These are phyloP conservation scores for Coniochaeta ligniaria DNA, from an alignment of 2,329 filamentous ascomycete species.

Conservation along the genomic window DNA sequence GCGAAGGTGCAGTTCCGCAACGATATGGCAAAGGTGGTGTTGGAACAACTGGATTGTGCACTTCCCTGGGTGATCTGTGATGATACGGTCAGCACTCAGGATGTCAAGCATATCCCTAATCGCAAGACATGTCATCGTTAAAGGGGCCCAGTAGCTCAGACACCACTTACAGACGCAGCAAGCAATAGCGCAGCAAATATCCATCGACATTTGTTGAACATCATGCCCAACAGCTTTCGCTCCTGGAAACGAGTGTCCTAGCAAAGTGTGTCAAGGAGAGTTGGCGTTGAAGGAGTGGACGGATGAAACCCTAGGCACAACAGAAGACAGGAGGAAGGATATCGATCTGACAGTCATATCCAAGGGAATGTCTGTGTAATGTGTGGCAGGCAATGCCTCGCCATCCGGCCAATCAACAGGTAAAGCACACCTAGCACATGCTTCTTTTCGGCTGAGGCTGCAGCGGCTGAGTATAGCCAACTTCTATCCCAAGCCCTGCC, in stretches of 20 bases:
- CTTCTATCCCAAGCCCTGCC: neutral
- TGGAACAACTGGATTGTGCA: neutral
- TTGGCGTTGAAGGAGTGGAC: neutral
- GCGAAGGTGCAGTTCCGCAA: conserved; percentile 5
- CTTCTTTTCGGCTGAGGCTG: neutral
- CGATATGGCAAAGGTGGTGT: conserved; percentile 4
- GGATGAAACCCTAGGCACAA: neutral
- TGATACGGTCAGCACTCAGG: neutral
- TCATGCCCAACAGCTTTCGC: neutral
- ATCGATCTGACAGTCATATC: neutral
- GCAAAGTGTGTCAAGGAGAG: neutral
- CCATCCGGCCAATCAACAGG: neutral
- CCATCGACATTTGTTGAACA: neutral
- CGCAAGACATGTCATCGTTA: neutral
- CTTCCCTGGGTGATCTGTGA: neutral
- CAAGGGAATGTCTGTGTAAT: neutral
- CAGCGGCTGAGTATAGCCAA: neutral
- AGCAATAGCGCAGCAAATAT: neutral
- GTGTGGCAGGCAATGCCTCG: neutral
- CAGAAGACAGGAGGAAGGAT: neutral
- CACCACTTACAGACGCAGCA: neutral
- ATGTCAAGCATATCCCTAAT: neutral
- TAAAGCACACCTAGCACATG: neutral
- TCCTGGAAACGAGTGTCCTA: neutral
- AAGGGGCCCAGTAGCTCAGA: neutral